Conservation (phyloP, 345 rosid species). For the Salix koriyanagi region DNA sequence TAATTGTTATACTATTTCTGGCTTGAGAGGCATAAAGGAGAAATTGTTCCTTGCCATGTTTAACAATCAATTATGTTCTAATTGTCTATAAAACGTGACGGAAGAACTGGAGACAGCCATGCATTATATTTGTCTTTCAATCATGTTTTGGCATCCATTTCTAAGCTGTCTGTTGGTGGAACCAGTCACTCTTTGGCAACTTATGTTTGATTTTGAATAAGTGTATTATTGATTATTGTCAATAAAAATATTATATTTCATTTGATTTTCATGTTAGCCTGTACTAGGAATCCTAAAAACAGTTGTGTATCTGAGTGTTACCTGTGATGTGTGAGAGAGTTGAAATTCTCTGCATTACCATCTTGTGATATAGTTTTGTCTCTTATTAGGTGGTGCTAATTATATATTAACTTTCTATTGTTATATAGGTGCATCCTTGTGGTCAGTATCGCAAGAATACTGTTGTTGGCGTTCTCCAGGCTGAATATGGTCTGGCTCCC, state of each 20-base stretch:
- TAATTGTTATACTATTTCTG: neutral
- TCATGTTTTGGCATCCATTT: neutral
- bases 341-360: neutral
- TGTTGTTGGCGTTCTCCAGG: slow-evolving; percentile 88
- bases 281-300: neutral
- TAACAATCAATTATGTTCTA: neutral
- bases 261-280: neutral
- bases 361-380: neutral
- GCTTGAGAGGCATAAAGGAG: too few relatives aligned
- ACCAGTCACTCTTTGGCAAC: too few relatives aligned
- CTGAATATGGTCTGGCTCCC: slow-evolving; percentile 73
- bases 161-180: too few relatives aligned
- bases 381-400: neutral
- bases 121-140: neutral
- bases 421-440: slow-evolving; percentile 80
- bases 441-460: slow-evolving; percentile 97
- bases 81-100: neutral
- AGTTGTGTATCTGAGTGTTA: neutral
- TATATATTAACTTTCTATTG: neutral
- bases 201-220: too few relatives aligned
- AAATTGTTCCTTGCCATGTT: too few relatives aligned
- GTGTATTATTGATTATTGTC: neutral
- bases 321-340: slow-evolving; percentile 1
- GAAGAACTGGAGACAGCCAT: neutral
- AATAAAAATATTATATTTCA: slow-evolving; percentile 5